These are phyloP conservation scores for Pichia manshurica DNA, from an alignment of 805 yeast genomes.

Conservation along the genomic window DNA sequence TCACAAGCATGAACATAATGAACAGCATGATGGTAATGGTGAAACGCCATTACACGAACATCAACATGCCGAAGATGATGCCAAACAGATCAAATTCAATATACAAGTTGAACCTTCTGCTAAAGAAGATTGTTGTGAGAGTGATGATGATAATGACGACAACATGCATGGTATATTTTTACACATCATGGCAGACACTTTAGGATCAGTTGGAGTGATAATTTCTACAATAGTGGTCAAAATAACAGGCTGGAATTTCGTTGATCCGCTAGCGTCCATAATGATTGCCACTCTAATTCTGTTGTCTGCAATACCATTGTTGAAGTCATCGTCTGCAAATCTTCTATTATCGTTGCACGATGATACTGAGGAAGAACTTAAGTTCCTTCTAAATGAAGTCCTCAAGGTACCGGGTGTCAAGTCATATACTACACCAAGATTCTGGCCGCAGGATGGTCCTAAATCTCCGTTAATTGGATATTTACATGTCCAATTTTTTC, in stretches of 20 bases:
- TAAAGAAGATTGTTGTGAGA: slow-evolving; percentile 17
- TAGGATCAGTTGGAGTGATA: slow-evolving; percentile 97
- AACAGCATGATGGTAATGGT: neutral
- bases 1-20: neutral
- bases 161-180: slow-evolving; percentile 93
- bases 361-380: slow-evolving; percentile 54
- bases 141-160: slow-evolving; percentile 33
- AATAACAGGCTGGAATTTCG: slow-evolving; percentile 60
- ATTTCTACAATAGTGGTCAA: slow-evolving; percentile 76
- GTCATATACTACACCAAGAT: slow-evolving; percentile 82
- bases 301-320: slow-evolving; percentile 74
- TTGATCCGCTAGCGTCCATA: slow-evolving; percentile 90
- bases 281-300: slow-evolving; percentile 79
- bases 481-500: slow-evolving; percentile 68
- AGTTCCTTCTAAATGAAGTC: slow-evolving; percentile 63
- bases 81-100: neutral
- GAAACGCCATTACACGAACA: neutral
- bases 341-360: slow-evolving; percentile 53
- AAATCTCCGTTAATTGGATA: slow-evolving; percentile 55
- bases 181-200: slow-evolving; percentile 90
- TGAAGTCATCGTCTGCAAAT: slow-evolving; percentile 72
- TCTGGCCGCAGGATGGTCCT: slow-evolving; percentile 63
- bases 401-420: slow-evolving; percentile 70
- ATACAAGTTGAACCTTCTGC: neutral
- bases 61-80: neutral